Conservation (phyloP, 2,329 filamentous ascomycete species). For the Tympanopsis confertula region DNA sequence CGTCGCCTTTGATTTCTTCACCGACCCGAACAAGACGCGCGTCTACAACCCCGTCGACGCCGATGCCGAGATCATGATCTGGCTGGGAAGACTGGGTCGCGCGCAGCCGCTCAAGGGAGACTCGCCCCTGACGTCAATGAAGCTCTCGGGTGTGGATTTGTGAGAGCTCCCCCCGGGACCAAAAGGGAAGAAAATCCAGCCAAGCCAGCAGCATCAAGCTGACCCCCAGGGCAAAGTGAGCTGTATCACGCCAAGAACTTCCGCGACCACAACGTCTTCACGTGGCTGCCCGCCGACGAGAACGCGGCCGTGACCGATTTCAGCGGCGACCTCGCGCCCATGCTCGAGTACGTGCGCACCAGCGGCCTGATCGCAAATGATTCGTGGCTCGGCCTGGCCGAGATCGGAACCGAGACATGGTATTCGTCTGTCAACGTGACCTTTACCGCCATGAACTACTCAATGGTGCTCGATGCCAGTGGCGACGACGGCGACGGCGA, state of each 20-base stretch:
- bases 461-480: conserved; percentile 3
- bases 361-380: conserved; percentile 13
- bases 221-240: background rate
- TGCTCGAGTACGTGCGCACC: conserved; percentile 16
- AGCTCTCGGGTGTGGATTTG: conserved; percentile 13
- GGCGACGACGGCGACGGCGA: background rate
- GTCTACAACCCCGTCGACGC: conserved; percentile 13
- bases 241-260: conserved; percentile 15
- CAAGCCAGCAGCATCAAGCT: conserved; percentile 9
- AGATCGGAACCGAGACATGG: conserved; percentile 17
- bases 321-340: conserved; percentile 15
- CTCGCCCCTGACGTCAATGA: conserved; percentile 9
- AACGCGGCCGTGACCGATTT: conserved; percentile 11
- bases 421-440: conserved; percentile 14
- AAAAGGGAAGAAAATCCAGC: background rate
- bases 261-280: conserved; percentile 16
- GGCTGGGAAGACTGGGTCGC: conserved; percentile 15
- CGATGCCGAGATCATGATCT: conserved; percentile 19
- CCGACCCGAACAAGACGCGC: conserved; percentile 11
- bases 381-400: conserved; percentile 14
- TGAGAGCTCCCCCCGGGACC: conserved; percentile 7
- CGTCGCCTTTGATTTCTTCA: conserved; percentile 19
- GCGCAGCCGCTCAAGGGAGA: conserved; percentile 14
- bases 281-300: conserved; percentile 12
- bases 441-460: conserved; percentile 14